A percentile compares a stretch with the other conserved stretches of the same genome.
Evolutionary conservation across 805 yeast genomes (phyloP).

Genomic region (Geotrichum ghanense): DNA sequence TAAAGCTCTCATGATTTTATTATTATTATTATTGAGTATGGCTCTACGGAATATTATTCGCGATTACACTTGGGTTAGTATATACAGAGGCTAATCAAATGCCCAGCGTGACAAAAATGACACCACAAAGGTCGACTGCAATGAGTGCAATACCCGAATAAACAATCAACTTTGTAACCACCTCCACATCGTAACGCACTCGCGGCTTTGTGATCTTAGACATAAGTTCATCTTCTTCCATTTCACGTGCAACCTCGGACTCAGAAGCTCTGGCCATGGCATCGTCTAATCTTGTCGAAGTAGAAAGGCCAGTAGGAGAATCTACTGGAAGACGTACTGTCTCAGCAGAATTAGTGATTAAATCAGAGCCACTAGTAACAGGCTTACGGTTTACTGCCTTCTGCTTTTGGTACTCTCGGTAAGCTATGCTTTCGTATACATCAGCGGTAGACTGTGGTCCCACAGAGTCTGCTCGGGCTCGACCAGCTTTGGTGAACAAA

Average conservation of each 20-base stretch:
- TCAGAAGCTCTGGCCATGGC: neutral
- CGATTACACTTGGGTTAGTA: too few species aligned
- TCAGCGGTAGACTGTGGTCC: conserved; percentile 34
- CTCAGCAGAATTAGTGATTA: neutral
- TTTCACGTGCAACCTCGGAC: neutral
- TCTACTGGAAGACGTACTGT: too few species aligned
- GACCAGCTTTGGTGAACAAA: conserved; percentile 18
- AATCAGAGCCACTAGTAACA: conserved; percentile 2
- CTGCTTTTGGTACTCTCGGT: conserved; percentile 20
- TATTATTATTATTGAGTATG: too few species aligned
- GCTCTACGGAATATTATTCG: too few species aligned
- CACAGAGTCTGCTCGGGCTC: conserved; percentile 27
- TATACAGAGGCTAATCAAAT: neutral
- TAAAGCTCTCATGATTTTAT: too few species aligned
- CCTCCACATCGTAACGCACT: conserved; percentile 58
- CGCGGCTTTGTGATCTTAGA: conserved; percentile 23
- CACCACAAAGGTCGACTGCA: conserved; percentile 28
- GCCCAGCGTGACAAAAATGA: conserved; percentile 8
- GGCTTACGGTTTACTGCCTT: conserved; percentile 12
- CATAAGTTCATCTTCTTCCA: conserved; percentile 13
- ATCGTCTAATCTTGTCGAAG: neutral
- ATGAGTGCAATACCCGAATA: conserved; percentile 69
- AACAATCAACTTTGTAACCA: conserved; percentile 62
- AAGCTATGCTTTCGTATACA: conserved; percentile 27
- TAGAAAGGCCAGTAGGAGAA: neutral